phyloP scores from a whole-genome alignment of 768 basidiomycete genomes.

The Lactifluus hygrophoroides region DNA sequence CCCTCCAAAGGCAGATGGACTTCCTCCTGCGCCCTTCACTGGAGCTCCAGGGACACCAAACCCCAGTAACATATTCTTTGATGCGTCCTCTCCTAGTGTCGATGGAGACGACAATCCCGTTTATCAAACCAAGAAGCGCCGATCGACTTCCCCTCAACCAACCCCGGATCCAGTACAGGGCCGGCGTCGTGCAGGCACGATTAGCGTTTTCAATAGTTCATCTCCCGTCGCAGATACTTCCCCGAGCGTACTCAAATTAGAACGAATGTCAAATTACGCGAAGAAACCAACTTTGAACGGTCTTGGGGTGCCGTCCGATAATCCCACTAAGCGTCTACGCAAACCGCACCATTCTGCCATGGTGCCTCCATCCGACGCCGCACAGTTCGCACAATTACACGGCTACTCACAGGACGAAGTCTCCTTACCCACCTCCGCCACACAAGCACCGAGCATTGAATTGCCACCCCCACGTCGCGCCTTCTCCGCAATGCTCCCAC shows the following conservation, averaged over 20 bases:
- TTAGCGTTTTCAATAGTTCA: slow-evolving; percentile 27
- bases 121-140: slow-evolving; percentile 32
- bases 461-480: slow-evolving; percentile 56
- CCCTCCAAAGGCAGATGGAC: slow-evolving; percentile 7
- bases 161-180: slow-evolving; percentile 2
- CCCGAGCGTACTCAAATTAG: slow-evolving; percentile 40
- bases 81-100: slow-evolving; percentile 39
- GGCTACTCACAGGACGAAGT: slow-evolving; percentile 23
- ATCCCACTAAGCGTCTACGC: slow-evolving; percentile 48
- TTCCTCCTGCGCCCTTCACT: slow-evolving; percentile 23
- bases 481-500: slow-evolving; percentile 62
- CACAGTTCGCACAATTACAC: slow-evolving; percentile 31
- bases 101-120: slow-evolving; percentile 24
- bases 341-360: slow-evolving; percentile 62
- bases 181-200: slow-evolving; percentile 18
- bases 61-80: slow-evolving; percentile 56
- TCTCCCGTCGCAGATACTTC: slow-evolving; percentile 45
- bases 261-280: slow-evolving; percentile 32
- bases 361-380: slow-evolving; percentile 37
- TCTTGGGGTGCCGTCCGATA: slow-evolving; percentile 45
- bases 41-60: slow-evolving; percentile 22
- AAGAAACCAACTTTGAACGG: slow-evolving; percentile 46
- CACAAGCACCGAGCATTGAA: slow-evolving; percentile 2
- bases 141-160: slow-evolving; percentile 26
- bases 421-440: slow-evolving; percentile 10